phyloP scores from a whole-genome alignment of 257 asterid species.

The Parsonsia alboflavescens region DNA sequence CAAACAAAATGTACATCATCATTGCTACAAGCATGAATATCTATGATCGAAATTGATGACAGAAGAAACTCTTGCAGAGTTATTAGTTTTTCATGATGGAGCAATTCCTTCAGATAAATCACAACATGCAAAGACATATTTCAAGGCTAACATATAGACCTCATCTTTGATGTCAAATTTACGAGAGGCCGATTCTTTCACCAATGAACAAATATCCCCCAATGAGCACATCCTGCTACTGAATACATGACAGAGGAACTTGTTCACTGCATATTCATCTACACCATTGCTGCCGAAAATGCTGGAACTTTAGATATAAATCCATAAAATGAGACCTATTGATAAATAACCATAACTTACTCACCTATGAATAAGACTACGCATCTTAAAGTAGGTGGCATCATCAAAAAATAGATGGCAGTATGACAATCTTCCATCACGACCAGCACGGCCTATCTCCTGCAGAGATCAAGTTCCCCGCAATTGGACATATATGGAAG shows the following conservation, averaged over 20 bases:
- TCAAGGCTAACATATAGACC: conserved; percentile 43
- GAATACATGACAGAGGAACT: conserved; percentile 73
- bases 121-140: background rate
- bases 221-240: conserved; percentile 30
- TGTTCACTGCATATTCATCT: conserved; percentile 78
- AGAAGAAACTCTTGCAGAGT: background rate
- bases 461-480: conserved; percentile 24
- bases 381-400: conserved; percentile 68
- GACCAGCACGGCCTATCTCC: conserved; percentile 99
- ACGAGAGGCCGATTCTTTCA: conserved; percentile 74
- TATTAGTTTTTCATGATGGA: background rate
- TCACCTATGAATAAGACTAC: conserved; percentile 89
- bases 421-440: conserved; percentile 85
- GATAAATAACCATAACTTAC: conserved; percentile 17
- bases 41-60: background rate
- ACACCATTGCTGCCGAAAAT: conserved; percentile 77
- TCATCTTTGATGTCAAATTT: conserved; percentile 98
- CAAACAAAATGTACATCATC: background rate
- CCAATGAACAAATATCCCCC: conserved; percentile 50
- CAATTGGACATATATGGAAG: conserved; percentile 3
- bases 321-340: conserved; percentile 9
- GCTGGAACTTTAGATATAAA: conserved; percentile 17
- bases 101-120: background rate
- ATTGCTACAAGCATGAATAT: background rate
- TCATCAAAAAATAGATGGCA: conserved; percentile 91